Conservation (phyloP, 805 yeast genomes). For the Zygoascus biomembranicola region DNA sequence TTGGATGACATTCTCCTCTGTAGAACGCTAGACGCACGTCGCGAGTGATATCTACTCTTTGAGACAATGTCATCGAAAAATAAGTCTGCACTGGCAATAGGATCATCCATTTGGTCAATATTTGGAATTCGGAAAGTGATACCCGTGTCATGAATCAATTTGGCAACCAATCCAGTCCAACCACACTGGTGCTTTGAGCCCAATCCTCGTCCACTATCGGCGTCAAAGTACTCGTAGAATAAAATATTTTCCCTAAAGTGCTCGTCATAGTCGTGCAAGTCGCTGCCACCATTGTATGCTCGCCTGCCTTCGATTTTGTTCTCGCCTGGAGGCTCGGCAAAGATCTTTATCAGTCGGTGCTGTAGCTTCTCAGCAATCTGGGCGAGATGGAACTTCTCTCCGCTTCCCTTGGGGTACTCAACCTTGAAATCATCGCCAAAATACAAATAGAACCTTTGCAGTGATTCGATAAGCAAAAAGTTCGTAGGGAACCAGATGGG, state of each 20-base stretch:
- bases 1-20: constrained; percentile 15
- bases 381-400: constrained; percentile 65
- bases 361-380: constrained; percentile 87
- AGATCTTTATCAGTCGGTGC: constrained; percentile 72
- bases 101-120: constrained; percentile 34
- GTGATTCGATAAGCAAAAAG: constrained; percentile 74
- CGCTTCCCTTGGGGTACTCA: constrained; percentile 83
- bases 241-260: constrained; percentile 67
- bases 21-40: constrained; percentile 14
- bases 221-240: constrained; percentile 85
- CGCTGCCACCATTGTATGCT: constrained; percentile 61
- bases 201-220: constrained; percentile 88
- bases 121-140: constrained; percentile 41
- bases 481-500: constrained; percentile 96
- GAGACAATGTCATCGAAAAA: constrained; percentile 29
- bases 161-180: constrained; percentile 91
- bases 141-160: constrained; percentile 83
- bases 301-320: constrained; percentile 37
- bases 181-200: constrained; percentile 96
- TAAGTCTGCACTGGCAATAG: constrained; percentile 27
- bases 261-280: constrained; percentile 47
- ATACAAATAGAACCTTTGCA: constrained; percentile 79
- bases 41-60: constrained; percentile 16
- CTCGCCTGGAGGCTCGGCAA: constrained; percentile 46
- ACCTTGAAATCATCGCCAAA: constrained; percentile 81